phyloP scores from a whole-genome alignment of 2,329 filamentous ascomycete species.

The Sordariomycetes sp. region DNA sequence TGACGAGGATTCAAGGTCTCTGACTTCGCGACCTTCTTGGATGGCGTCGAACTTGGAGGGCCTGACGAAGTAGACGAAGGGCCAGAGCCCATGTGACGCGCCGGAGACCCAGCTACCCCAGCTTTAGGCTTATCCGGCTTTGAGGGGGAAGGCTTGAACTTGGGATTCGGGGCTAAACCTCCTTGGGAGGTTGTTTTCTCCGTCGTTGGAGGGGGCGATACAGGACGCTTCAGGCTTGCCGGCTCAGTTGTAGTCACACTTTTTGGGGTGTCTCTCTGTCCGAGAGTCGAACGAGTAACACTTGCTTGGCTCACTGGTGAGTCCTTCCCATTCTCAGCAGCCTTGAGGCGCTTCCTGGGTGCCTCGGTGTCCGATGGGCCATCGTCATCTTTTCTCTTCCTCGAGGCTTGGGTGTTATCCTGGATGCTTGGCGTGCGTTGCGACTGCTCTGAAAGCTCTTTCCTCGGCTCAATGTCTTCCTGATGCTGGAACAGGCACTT shows the following conservation, averaged over 20 bases:
- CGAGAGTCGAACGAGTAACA: background rate
- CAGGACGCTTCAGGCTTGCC: background rate
- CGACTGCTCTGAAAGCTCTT: conserved; percentile 8
- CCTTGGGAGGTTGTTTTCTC: background rate
- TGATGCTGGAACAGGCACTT: conserved; percentile 39
- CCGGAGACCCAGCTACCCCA: background rate
- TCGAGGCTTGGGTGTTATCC: background rate
- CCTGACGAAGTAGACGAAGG: conserved; percentile 7
- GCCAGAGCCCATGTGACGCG: background rate
- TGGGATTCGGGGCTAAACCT: background rate
- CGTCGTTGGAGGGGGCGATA: conserved; percentile 1
- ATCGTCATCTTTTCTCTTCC: conserved; percentile 1
- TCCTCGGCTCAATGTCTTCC: conserved; percentile 15
- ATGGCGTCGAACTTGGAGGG: conserved; percentile 4
- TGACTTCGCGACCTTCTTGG: conserved; percentile 17
- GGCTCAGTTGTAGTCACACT: background rate
- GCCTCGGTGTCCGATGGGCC: background rate
- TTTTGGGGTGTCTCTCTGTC: background rate
- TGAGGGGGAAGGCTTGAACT: conserved; percentile 1
- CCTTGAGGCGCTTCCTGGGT: conserved; percentile 17
- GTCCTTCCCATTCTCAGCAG: background rate
- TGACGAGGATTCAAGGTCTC: conserved; percentile 59
- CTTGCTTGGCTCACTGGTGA: background rate
- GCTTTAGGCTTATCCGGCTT: background rate
- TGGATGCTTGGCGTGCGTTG: conserved; percentile 1